Evolutionary conservation across 441 rosid genomes (phyloP), one percentile per base, ranked within the genome.

Genomic region (Adansonia gregorii): DNA sequence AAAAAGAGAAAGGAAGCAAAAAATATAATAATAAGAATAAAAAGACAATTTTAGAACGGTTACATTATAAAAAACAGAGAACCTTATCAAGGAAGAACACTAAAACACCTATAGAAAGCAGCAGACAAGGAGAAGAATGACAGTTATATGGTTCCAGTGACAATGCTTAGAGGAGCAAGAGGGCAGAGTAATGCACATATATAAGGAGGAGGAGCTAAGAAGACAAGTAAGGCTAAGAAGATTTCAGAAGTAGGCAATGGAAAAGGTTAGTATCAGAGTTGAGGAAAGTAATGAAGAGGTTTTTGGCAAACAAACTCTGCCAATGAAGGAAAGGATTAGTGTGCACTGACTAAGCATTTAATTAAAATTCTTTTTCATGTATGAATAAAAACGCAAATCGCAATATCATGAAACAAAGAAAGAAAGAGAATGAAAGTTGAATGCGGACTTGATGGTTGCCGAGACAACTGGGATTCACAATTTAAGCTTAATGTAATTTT

Each of bases 271-370:
- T 49, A 49, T 12, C 12, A 49, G 15, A 31, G 43, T 6, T 45
- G 46, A 73, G 58, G 35, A 73, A 61, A 60, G 75, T 6, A 35
- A 49, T 15, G 12, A 17, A 74, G 72, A 75, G 27, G 80, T 46
- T 51, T 60, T 79, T 49, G 70, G 79, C 61, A 46, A 76, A 79
- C 69, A 77, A 81, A 56, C 56, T 58, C 15, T n/a, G 81, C 77
- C 76, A 78, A 85, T 22, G 78, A 27, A 41, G 66, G 68, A 39
- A 68, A 76, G 75, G 89, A 80, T 73, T 70, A 82, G 89, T 89
- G 89, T 81, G 78, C n/a, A 73, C 83, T 84, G 89, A 88, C 81
- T 58, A 84, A 78, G 87, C 88, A 80, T 85, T 31, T 31, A 82
- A 52, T 85, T 78, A 80, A 76, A 24, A 41, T 6, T 24, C 64